phyloP scores from a whole-genome alignment of 495 filamentous ascomycete species.

The Oidiodendron maius region DNA sequence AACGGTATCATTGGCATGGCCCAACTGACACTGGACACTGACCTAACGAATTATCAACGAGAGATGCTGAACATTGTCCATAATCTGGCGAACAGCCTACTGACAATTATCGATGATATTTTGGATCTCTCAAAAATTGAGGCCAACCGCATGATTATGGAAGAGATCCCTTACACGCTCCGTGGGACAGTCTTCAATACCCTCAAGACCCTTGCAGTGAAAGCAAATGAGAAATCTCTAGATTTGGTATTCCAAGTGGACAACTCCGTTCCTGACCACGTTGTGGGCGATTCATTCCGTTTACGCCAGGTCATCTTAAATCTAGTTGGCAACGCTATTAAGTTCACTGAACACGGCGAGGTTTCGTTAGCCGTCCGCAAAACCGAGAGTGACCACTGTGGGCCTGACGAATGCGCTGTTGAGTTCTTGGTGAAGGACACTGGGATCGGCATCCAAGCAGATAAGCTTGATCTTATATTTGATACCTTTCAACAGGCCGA shows the following conservation, averaged over 20 bases:
- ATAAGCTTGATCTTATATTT: conserved; percentile 97
- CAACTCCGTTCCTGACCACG: conserved; percentile 89
- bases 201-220: conserved; percentile 90
- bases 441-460: conserved; percentile 91
- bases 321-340: conserved; percentile 78
- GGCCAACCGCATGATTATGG: conserved; percentile 98
- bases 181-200: conserved; percentile 96
- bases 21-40: conserved; percentile 92
- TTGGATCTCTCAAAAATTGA: conserved; percentile 99
- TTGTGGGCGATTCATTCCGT: conserved; percentile 95
- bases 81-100: conserved; percentile 89
- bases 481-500: conserved; percentile 99
- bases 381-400: conserved; percentile 59
- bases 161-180: conserved; percentile 94
- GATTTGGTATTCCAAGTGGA: conserved; percentile 93
- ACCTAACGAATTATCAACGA: conserved; percentile 87
- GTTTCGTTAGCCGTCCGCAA: conserved; percentile 90
- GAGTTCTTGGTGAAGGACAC: conserved; percentile 97
- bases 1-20: conserved; percentile 92
- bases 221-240: conserved; percentile 95
- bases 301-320: conserved; percentile 90
- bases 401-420: conserved; percentile 78
- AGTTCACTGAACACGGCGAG: conserved; percentile 97
- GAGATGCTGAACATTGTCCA: conserved; percentile 99
- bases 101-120: conserved; percentile 99